Percentiles rank a stretch among this genome's conserved stretches.
Conservation (phyloP, 208 protist species). For the Jaenimonas drosophilae region DNA sequence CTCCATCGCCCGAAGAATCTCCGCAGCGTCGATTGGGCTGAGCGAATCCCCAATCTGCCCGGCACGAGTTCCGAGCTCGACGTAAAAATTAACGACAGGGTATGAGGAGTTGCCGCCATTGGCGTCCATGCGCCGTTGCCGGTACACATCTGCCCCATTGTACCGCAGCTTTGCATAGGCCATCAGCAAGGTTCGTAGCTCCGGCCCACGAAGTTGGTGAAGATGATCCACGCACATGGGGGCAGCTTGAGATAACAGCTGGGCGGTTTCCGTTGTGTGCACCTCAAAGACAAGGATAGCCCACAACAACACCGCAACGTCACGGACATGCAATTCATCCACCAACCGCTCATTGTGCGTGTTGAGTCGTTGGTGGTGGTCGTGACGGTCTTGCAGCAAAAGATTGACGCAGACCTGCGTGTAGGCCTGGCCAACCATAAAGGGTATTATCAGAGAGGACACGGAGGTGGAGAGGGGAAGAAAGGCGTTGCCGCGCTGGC, state of each 20-base stretch:
- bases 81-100: conserved; percentile 64
- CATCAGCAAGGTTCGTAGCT: conserved; percentile 46
- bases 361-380: too few species aligned
- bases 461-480: too few species aligned
- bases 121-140: too few species aligned
- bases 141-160: too few species aligned
- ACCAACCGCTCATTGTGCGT: too few species aligned
- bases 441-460: too few species aligned
- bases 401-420: too few species aligned
- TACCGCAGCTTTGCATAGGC: conserved; percentile 49
- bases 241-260: conserved; percentile 33
- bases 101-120: too few species aligned
- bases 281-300: conserved; percentile 64
- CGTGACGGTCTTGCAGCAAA: too few species aligned
- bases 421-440: too few species aligned
- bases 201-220: conserved; percentile 34
- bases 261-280: conserved; percentile 18
- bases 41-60: conserved; percentile 41
- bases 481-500: too few species aligned
- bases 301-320: conserved; percentile 41
- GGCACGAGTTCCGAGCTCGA: conserved; percentile 38
- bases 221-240: conserved; percentile 25
- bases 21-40: conserved; percentile 34
- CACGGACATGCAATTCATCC: conserved; percentile 11
- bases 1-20: conserved; percentile 49